Base-by-base conservation (phyloP, 148 eudicot species). In the Chenopodium quinoa region DNA sequence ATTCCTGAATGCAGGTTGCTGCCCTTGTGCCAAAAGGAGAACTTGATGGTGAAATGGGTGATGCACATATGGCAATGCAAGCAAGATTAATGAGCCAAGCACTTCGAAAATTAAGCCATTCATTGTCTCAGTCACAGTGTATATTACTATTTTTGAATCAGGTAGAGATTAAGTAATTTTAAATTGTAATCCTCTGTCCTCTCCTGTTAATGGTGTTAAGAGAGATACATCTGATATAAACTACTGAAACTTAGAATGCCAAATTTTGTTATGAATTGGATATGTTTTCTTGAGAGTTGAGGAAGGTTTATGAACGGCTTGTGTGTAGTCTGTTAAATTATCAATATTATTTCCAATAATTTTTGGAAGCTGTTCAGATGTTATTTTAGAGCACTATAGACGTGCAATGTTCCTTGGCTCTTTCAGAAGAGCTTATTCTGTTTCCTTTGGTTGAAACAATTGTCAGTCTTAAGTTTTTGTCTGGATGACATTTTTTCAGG, bases 31-130 rank as follows among this genome's bases (percentile, higher is more conserved):
- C 99, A 14, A 97, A 91, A 88, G 92, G 94, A 82, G 99, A 96
- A 85, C 98, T 93, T 78, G 99, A 96, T 69, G 99, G 99, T 81
- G 99, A 96, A 86, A 96, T 96, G 98, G 98, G 98, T 62, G 99
- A 96, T 85, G 99, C 99, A 25, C 99, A 96, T 84, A 90, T 96
- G 98, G 98, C 98, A 75, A 96, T 96, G 99, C 99, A 96, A 91
- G 99, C 98, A 40, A 90, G 99, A 83, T 83, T 96, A 85, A 96
- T 96, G 99, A 96, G 99, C 84, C 99, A 96, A 84, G 99, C 99
- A 62, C 94, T 97, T 32, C 98, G 99, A 34, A 97, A 97, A 90
- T 83, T 97, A 82, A 94, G 98, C 83, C 99, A 97, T 84, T 94
- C 98, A 34, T 83, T 97, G 78, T 97, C 99, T 56, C 86, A 90